Evolutionary conservation across 179 eudicot species (phyloP).

Genomic region (Silene noctiflora): DNA sequence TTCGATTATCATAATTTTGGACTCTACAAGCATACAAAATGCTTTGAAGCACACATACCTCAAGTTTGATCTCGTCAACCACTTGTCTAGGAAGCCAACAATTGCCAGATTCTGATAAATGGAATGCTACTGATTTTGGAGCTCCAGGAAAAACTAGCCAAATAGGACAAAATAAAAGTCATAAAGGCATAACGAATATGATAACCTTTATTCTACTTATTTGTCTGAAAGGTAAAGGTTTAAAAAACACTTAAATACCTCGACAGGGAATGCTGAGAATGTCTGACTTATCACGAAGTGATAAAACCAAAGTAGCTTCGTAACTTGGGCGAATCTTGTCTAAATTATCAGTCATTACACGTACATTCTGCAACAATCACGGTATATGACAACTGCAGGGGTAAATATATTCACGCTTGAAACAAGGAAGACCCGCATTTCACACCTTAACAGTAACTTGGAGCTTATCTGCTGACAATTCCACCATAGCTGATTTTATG

Average conservation of each 20-base stretch:
- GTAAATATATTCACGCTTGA: not conserved
- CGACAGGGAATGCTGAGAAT: slow-evolving; percentile 44
- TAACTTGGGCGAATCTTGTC: slow-evolving; percentile 59
- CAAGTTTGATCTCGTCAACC: slow-evolving; percentile 44
- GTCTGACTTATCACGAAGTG: slow-evolving; percentile 27
- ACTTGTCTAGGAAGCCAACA: slow-evolving; percentile 47
- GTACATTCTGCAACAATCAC: slow-evolving; percentile 35
- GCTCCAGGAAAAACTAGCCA: slow-evolving; percentile 54
- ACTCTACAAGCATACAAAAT: slow-evolving; percentile 2
- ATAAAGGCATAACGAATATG: not conserved
- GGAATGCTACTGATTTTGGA: slow-evolving; percentile 24
- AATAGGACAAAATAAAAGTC: not conserved
- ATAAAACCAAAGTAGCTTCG: slow-evolving; percentile 42
- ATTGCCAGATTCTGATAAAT: slow-evolving; percentile 24
- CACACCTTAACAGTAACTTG: slow-evolving; percentile 25
- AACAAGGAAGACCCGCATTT: slow-evolving; percentile 5
- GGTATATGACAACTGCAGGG: not conserved
- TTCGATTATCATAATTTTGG: not conserved
- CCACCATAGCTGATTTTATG: slow-evolving; percentile 19
- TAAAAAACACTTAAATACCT: slow-evolving; percentile 32
- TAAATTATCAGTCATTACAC: slow-evolving; percentile 32
- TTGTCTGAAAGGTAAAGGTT: not conserved
- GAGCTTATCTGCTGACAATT: slow-evolving; percentile 22
- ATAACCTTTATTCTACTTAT: not conserved
- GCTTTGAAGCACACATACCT: slow-evolving; percentile 37